These are phyloP conservation scores for Botrytis pseudocinerea DNA, from an alignment of 2,329 filamentous ascomycete species.

Conservation along the genomic window DNA sequence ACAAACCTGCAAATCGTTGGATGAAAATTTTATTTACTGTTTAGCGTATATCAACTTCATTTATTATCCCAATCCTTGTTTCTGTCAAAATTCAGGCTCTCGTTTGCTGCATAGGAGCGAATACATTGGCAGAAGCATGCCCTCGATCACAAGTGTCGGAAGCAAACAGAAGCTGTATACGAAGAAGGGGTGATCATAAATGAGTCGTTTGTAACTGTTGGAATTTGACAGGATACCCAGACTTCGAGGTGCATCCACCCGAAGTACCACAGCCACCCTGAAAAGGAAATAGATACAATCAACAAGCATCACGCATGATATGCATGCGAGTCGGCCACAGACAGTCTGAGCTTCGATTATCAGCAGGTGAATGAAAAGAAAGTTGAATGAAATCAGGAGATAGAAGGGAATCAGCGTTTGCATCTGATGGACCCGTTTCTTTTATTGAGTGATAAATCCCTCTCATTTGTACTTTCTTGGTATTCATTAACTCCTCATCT, in stretches of 20 bases:
- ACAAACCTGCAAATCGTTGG: neutral
- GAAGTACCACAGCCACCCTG: neutral
- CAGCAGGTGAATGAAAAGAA: neutral
- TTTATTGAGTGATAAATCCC: neutral
- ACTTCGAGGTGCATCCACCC: neutral
- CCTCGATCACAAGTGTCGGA: neutral
- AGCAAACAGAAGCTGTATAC: neutral
- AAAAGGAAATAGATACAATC: neutral
- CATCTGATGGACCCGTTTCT: neutral
- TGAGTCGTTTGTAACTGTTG: neutral
- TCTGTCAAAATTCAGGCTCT: neutral
- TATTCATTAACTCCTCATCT: neutral
- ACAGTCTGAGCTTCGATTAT: neutral
- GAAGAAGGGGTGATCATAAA: neutral
- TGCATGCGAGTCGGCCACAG: neutral
- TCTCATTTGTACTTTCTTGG: neutral
- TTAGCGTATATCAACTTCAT: neutral
- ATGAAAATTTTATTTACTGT: neutral
- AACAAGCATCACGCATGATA: neutral
- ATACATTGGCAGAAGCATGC: neutral
- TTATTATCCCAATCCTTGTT: neutral
- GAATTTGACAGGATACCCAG: neutral
- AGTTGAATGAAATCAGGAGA: neutral
- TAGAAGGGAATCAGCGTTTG: neutral
- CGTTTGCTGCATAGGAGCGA: neutral